These are phyloP conservation scores for Globisporangium ultimum DNA, from an alignment of 352 stramenopile species.

Conservation along the genomic window DNA sequence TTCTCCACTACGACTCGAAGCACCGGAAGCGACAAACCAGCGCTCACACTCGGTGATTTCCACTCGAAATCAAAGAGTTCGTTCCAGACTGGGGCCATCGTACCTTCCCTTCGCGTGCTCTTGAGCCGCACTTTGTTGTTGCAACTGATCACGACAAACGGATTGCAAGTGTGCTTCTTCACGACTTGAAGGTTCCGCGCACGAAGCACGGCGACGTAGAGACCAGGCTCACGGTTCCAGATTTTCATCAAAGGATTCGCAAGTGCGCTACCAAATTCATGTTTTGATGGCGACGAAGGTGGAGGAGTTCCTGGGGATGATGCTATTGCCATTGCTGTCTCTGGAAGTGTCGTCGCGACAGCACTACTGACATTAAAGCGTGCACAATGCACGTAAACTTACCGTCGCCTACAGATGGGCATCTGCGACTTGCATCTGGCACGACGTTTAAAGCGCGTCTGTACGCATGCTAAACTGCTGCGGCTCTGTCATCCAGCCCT, in stretches of 20 bases:
- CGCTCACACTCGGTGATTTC: slow-evolving; percentile 11
- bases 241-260: slow-evolving; percentile 27
- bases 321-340: slow-evolving; percentile 3
- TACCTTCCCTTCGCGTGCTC: slow-evolving; percentile 67
- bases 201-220: slow-evolving; percentile 50
- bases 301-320: not conserved
- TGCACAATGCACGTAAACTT: slow-evolving; percentile 47
- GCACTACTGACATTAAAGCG: slow-evolving; percentile 62
- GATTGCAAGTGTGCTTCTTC: slow-evolving; percentile 73
- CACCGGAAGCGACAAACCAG: slow-evolving; percentile 6
- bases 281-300: slow-evolving; percentile 6
- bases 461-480: slow-evolving; percentile 31
- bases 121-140: slow-evolving; percentile 43
- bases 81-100: slow-evolving; percentile 67
- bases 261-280: slow-evolving; percentile 2
- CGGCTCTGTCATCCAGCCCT: slow-evolving; percentile 56
- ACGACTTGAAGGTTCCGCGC: slow-evolving; percentile 44
- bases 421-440: slow-evolving; percentile 74
- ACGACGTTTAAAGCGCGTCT: slow-evolving; percentile 57
- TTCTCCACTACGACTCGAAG: slow-evolving; percentile 59
- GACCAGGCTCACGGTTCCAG: slow-evolving; percentile 43
- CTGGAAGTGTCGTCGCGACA: slow-evolving; percentile 27
- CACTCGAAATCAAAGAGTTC: slow-evolving; percentile 79
- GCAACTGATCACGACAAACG: slow-evolving; percentile 61
- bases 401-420: slow-evolving; percentile 28